Base-by-base conservation (phyloP, 306 rosid genomes). In the Quercus engelmannii region DNA sequence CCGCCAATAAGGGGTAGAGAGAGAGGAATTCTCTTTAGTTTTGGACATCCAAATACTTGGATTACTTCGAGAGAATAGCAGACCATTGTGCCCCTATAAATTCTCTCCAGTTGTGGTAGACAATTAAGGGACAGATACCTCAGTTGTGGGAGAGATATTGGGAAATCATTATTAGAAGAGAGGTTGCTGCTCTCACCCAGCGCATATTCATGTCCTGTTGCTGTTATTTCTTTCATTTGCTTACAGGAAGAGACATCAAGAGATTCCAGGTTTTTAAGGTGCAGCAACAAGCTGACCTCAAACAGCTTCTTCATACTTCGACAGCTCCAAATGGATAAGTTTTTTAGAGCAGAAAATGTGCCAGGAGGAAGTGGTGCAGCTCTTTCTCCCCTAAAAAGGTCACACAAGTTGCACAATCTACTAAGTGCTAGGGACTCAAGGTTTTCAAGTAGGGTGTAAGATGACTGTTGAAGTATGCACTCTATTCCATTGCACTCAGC, bases 171-270 rank as follows among this genome's bases (percentile, higher is more conserved):
- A 26, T 4, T 72, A 5, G 15, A 0, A 23, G 21, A 72, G 31
- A 43, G 33, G 25, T 9, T 23, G 28, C 7, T 58, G 31, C 8
- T 31, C 20, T 57, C 61, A 55, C 78, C 68, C 21, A 30, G 46
- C 46, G 46, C 46, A 38, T 38, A 38, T 38, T 38, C 57, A 30
- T 54, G 46, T 19, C 21, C 52, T 74, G 69, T 31, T 35, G 78
- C 6, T 33, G 20, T 35, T 55, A 57, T 57, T 62, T 74, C 78
- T 7, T 31, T 52, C 15, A 74, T 55, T 56, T 57, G 28, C 0
- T 20, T 0, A 19, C 78, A 74, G 0, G 0, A 0, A 1, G 0
- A 11, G 78, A 74, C 78, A 2, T 0, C 1, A 30, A 56, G 59
- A 12, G 0, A 0, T n/a, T 31, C 55, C 28, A 74, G 26, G 46